Evolutionary conservation across 2,329 filamentous ascomycete genomes (phyloP), one percentile per base, ranked within the genome.

Genomic region (Fusarium ambrosium): DNA sequence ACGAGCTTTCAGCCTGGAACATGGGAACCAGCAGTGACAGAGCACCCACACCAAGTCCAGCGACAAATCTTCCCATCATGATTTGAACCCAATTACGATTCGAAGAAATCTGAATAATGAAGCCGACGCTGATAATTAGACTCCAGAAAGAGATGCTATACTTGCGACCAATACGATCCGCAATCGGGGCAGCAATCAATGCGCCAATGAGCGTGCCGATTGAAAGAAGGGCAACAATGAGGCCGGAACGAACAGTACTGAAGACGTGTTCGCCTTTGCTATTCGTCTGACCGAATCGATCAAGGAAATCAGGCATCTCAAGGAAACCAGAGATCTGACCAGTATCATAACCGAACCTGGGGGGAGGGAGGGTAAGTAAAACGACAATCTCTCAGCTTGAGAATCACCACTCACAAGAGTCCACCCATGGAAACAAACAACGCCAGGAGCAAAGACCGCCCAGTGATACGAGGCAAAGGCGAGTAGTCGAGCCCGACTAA

Each of bases 1-100:
- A 63, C 7, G 90, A 89, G 7, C 89, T 92, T 82, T 94, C 92
- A n/a, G 89, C 89, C 77, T 93, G 91, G 79, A 93, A 94, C 90
- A 94, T 92, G n/a, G 91, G 91, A 0, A 92, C 91, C 14, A 91
- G 82, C 6, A 93, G 88, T 11, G 89, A 91, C 2, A 93, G 81
- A 0, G 88, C 89, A 64, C 92, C 92, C 48, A 94, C 91, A 16
- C 92, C 92, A 2, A 93, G 84, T 62, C 92, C 92, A 16, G 91
- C 89, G 18, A 93, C 86, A 76, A 90, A 89, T 64, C 92, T 86
- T 16, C 92, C 92, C 55, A 92, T 84, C 74, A 91, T 91, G 68
- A 93, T 85, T 77, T 94, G 92, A 56, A 89, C 89, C 92, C 92
- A 94, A 10, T 83, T 83, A 2, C 75, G 77, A 0, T 80, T 76